A percentile compares a stretch with the other conserved stretches of the same genome.
These are phyloP conservation scores for Micromonas commoda DNA, from an alignment of 139 green algal genomes.

Conservation along the genomic window DNA sequence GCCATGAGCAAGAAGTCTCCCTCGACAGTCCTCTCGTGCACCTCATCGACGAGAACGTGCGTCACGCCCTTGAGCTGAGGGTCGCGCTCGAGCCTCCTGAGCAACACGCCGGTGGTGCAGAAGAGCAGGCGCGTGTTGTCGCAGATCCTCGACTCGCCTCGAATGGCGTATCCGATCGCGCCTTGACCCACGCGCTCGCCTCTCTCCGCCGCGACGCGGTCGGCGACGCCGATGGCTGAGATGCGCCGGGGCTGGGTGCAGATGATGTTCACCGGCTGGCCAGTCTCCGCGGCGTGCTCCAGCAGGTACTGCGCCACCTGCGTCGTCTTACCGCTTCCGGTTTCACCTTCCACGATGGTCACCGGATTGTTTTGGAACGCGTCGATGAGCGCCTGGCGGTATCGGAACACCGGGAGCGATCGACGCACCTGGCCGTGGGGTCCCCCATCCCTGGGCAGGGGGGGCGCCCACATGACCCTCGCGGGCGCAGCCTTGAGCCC, in stretches of 20 bases:
- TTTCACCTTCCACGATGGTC: constrained; percentile 53
- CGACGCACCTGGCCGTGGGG: neutral
- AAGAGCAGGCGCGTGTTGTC: constrained; percentile 70
- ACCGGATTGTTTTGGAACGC: constrained; percentile 5
- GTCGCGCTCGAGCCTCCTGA: constrained; percentile 64
- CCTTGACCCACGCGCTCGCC: constrained; percentile 16
- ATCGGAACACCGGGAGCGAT: neutral
- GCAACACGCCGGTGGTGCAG: constrained; percentile 67
- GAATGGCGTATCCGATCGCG: constrained; percentile 30
- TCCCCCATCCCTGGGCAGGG: neutral
- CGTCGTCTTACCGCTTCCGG: constrained; percentile 59
- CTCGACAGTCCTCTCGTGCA: constrained; percentile 77
- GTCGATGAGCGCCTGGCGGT: neutral
- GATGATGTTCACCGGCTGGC: constrained; percentile 17
- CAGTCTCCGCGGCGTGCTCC: constrained; percentile 54
- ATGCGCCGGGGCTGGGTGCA: constrained; percentile 37
- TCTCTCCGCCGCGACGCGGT: constrained; percentile 29
- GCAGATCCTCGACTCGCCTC: constrained; percentile 33
- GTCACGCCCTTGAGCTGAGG: constrained; percentile 54
- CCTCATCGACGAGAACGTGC: constrained; percentile 89
- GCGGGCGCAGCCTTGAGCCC: neutral
- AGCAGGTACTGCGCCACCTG: constrained; percentile 79
- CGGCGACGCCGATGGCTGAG: constrained; percentile 31
- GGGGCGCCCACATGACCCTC: neutral
- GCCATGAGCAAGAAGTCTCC: constrained; percentile 74